Evolutionary conservation across 768 basidiomycete genomes (phyloP).

Genomic region (Calocera viscosa): DNA sequence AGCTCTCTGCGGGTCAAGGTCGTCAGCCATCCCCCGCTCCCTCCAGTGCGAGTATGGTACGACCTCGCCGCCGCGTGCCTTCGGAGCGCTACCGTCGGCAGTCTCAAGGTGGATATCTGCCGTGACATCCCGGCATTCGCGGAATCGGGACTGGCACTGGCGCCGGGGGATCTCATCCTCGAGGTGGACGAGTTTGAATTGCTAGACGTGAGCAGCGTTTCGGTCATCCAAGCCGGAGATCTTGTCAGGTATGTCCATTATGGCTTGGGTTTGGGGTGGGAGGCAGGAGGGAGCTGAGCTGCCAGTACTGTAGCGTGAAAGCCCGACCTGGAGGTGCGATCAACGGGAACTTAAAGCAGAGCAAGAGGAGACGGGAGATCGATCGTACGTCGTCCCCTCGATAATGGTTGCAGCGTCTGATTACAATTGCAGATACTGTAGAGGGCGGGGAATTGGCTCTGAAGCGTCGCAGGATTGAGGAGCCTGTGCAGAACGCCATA

Average conservation of each 20-base stretch:
- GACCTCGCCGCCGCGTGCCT: not conserved
- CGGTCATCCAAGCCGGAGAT: conserved; percentile 7
- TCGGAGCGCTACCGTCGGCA: not conserved
- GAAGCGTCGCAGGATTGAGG: not conserved
- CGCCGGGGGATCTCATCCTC: not conserved
- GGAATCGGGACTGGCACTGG: not conserved
- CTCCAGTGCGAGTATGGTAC: not conserved
- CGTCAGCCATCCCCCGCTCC: not conserved
- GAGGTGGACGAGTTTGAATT: conserved; percentile 13
- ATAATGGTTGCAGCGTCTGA: not conserved
- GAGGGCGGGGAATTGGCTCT: not conserved
- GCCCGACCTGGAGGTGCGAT: not conserved
- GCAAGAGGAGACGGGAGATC: not conserved
- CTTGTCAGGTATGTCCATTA: not conserved
- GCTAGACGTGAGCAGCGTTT: not conserved
- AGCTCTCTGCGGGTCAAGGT: not conserved
- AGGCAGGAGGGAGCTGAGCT: no score
- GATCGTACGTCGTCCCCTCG: not conserved
- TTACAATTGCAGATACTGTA: not conserved
- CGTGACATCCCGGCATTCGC: not conserved
- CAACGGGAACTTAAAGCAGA: not conserved
- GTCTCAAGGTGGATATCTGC: not conserved
- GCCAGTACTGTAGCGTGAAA: not conserved
- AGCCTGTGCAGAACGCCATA: not conserved
- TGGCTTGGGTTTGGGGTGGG: not conserved